Percentiles rank a stretch among this genome's conserved stretches.
These are phyloP conservation scores for Malassezia pachydermatis DNA, from an alignment of 1,284 basidiomycete genomes.

Conservation along the genomic window DNA sequence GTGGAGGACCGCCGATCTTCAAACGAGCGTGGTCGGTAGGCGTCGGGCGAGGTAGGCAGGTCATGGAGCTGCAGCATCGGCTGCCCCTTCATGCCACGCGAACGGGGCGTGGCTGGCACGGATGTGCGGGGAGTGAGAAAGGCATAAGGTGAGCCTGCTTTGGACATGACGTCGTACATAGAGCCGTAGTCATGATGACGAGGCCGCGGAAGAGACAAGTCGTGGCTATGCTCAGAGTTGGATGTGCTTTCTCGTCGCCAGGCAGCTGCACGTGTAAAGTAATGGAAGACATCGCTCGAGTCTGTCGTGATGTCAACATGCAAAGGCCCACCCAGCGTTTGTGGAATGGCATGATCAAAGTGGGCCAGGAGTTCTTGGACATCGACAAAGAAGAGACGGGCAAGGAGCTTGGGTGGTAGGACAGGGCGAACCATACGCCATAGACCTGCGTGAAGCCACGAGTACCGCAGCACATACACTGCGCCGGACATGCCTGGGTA, in stretches of 20 bases:
- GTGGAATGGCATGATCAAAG: conserved; percentile 55
- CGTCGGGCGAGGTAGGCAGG: background rate
- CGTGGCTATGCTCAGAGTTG: background rate
- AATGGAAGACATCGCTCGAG: conserved; percentile 37
- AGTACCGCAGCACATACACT: conserved; percentile 70
- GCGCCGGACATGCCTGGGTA: conserved; percentile 41
- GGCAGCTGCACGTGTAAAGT: conserved; percentile 10
- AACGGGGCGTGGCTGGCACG: conserved; percentile 6
- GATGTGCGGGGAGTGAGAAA: background rate
- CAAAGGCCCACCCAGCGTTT: conserved; percentile 32
- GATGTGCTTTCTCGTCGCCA: conserved; percentile 8
- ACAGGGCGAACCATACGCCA: conserved; percentile 67
- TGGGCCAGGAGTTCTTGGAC: conserved; percentile 56
- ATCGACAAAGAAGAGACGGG: conserved; percentile 64
- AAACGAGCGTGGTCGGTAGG: no score
- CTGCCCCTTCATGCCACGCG: background rate
- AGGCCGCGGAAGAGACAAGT: conserved; percentile 12
- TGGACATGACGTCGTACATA: conserved; percentile 38
- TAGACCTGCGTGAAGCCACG: conserved; percentile 67
- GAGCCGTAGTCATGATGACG: conserved; percentile 27
- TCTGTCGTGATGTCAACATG: conserved; percentile 23
- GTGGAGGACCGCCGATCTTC: no score
- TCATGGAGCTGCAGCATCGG: background rate
- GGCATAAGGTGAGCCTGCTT: conserved; percentile 17
- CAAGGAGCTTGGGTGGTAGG: conserved; percentile 60